A percentile compares a stretch with the other conserved stretches of the same genome.
phyloP scores from a whole-genome alignment of 768 basidiomycete genomes.

The Tremella fuciformis region DNA sequence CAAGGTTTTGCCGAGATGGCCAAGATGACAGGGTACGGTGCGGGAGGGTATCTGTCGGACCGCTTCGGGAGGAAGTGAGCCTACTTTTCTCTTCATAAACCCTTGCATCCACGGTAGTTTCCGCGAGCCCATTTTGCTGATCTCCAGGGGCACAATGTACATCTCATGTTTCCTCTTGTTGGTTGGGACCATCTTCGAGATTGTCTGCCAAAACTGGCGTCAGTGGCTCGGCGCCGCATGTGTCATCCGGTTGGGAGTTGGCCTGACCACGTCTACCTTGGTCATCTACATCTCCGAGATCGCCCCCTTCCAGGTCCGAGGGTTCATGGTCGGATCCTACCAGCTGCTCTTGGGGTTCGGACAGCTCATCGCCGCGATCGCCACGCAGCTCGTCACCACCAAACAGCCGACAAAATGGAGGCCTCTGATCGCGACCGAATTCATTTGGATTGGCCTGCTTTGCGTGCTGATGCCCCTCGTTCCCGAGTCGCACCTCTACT shows the following conservation, averaged over 20 bases:
- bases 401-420: slow-evolving; percentile 17
- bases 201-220: no score
- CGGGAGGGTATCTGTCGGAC: slow-evolving; percentile 18
- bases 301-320: slow-evolving; percentile 31
- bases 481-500: slow-evolving; percentile 23
- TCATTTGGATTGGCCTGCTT: slow-evolving; percentile 26
- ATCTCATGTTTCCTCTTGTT: no score
- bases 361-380: slow-evolving; percentile 23
- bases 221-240: slow-evolving; percentile 20
- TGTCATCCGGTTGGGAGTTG: slow-evolving; percentile 21
- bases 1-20: slow-evolving; percentile 30
- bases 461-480: slow-evolving; percentile 17
- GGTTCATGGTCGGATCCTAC: slow-evolving; percentile 28
- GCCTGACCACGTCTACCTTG: slow-evolving; percentile 23
- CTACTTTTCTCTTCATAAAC: not conserved
- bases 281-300: slow-evolving; percentile 29
- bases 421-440: slow-evolving; percentile 24
- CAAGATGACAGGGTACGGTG: slow-evolving; percentile 25
- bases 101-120: not conserved
- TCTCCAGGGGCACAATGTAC: no score
- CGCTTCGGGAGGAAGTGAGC: slow-evolving; percentile 31
- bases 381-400: slow-evolving; percentile 13
- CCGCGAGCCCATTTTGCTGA: not conserved
- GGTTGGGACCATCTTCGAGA: no score
- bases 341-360: slow-evolving; percentile 18